Evolutionary conservation across 2,329 filamentous ascomycete species (phyloP).

Genomic region (Eurotiales sp.): DNA sequence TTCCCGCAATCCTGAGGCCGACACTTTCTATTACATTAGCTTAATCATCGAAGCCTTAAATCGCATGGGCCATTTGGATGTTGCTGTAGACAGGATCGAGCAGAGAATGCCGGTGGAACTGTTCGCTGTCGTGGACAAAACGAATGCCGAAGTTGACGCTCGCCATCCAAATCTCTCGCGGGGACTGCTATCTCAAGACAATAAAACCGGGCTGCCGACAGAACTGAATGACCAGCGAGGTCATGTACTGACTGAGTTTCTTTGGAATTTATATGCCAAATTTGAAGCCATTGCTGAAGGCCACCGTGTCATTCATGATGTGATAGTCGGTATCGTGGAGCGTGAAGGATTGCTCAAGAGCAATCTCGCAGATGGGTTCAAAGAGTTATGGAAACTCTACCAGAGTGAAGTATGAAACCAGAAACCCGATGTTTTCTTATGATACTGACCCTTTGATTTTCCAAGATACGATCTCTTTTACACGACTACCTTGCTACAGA

Average conservation of each 20-base stretch:
- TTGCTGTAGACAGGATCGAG: constrained; percentile 84
- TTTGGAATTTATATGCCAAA: constrained; percentile 91
- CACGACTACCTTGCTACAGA: constrained; percentile 96
- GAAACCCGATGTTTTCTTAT: not conserved
- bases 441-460: constrained; percentile 14
- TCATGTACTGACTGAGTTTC: constrained; percentile 82
- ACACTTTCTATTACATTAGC: constrained; percentile 91
- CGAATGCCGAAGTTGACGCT: constrained; percentile 88
- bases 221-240: constrained; percentile 73
- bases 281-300: constrained; percentile 97
- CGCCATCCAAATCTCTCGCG: constrained; percentile 79
- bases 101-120: constrained; percentile 90
- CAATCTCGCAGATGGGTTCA: constrained; percentile 81
- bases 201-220: constrained; percentile 56
- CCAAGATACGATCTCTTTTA: constrained; percentile 81
- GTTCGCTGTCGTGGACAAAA: constrained; percentile 90
- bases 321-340: constrained; percentile 78
- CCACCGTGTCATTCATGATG: constrained; percentile 89
- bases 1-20: constrained; percentile 87
- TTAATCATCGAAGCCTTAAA: constrained; percentile 85
- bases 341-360: constrained; percentile 66
- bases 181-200: constrained; percentile 44
- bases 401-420: constrained; percentile 68
- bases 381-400: constrained; percentile 95
- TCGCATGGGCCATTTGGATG: constrained; percentile 79